A percentile compares a stretch with the other conserved stretches of the same genome.
phyloP scores from a whole-genome alignment of 805 yeast genomes.

The Danielia reshetovae region DNA sequence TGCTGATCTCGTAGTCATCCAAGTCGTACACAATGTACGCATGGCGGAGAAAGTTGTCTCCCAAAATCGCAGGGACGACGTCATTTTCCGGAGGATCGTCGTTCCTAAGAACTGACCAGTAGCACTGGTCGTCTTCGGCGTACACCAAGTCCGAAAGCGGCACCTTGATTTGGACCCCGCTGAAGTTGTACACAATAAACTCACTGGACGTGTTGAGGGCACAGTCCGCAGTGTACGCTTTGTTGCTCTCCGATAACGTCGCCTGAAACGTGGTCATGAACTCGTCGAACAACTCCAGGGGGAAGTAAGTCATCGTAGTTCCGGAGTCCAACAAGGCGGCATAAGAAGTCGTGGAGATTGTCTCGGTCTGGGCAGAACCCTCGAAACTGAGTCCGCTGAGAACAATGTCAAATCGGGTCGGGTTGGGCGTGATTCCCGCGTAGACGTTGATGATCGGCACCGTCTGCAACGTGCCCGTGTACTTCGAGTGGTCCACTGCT shows the following conservation, averaged over 20 bases:
- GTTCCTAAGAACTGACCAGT: conserved; percentile 21
- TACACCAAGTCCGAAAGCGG: conserved; percentile 36
- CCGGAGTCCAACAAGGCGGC: conserved; percentile 48
- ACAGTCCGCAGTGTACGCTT: conserved; percentile 10
- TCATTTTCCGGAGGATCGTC: conserved; percentile 7
- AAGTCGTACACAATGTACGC: conserved; percentile 65
- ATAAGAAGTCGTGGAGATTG: conserved; percentile 4
- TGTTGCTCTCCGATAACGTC: not conserved
- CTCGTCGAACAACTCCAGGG: conserved; percentile 23
- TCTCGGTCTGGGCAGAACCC: conserved; percentile 6
- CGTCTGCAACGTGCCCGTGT: conserved; percentile 25
- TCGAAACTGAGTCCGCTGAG: conserved; percentile 34
- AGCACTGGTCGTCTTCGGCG: conserved; percentile 19
- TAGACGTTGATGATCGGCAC: conserved; percentile 42
- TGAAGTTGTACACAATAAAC: conserved; percentile 42
- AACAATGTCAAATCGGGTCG: conserved; percentile 49
- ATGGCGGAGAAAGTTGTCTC: conserved; percentile 61
- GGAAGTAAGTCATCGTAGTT: conserved; percentile 48
- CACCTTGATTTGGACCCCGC: conserved; percentile 52
- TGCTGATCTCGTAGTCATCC: conserved; percentile 51
- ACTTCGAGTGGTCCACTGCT: conserved; percentile 42
- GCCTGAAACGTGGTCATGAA: conserved; percentile 12
- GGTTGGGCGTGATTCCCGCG: conserved; percentile 12
- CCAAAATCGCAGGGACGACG: conserved; percentile 40
- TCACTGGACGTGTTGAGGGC: conserved; percentile 7